A percentile compares a stretch with the other conserved stretches of the same genome.
Evolutionary conservation across 306 rosid genomes (phyloP).

Genomic region (Acacia confusa): DNA sequence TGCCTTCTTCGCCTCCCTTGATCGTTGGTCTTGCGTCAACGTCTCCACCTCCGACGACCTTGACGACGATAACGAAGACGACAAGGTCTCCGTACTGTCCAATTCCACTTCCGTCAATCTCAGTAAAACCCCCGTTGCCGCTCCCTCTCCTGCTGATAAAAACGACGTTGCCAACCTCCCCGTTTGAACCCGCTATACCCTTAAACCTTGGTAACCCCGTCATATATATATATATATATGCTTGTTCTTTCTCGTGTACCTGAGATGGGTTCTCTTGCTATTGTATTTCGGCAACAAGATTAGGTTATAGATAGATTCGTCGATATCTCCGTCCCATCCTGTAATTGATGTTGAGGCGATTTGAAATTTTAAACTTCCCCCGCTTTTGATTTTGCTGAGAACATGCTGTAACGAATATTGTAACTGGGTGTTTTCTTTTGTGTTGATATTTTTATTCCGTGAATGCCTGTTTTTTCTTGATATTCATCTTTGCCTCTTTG

Average conservation of each 20-base stretch:
- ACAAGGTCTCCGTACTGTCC: slow-evolving; percentile 29
- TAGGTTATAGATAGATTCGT: not conserved
- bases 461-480: not conserved
- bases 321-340: not conserved
- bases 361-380: not conserved
- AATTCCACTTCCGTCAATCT: slow-evolving; percentile 14
- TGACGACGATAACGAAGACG: not conserved
- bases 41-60: slow-evolving; percentile 54
- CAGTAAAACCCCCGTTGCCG: slow-evolving; percentile 25
- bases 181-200: slow-evolving; percentile 22
- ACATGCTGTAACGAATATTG: not conserved
- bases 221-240: not conserved
- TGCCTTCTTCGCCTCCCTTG: slow-evolving; percentile 68
- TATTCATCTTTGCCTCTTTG: not conserved
- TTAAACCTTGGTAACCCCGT: not conserved
- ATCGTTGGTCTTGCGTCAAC: slow-evolving; percentile 64
- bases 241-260: not conserved
- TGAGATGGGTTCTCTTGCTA: not conserved
- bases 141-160: slow-evolving; percentile 16
- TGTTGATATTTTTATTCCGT: not conserved
- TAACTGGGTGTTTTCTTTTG: not conserved
- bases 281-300: not conserved
- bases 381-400: not conserved
- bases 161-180: slow-evolving; percentile 54
- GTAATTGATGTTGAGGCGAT: slow-evolving; percentile 1